Evolutionary conservation across 140 eudicot genomes (phyloP), one percentile per base, ranked within the genome.

Genomic region (Bidens hawaiensis): DNA sequence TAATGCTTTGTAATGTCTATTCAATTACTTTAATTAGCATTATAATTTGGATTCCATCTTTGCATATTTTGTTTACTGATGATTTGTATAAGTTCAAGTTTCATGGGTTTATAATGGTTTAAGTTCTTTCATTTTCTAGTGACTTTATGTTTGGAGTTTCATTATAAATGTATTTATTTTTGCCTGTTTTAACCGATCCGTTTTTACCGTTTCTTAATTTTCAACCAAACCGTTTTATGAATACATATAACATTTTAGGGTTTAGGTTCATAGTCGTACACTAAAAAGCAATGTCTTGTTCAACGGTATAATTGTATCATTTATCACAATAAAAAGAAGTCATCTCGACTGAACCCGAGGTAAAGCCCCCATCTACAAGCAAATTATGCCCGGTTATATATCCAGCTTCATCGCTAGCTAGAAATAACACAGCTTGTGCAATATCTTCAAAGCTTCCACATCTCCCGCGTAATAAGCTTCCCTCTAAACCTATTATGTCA

Each of bases 281-380:
- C 1, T 53, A 54, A 22, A 54, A 15, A 5, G 18, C 22, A n/a
- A 15, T 58, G 12, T 38, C 45, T 38, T 11, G 11, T n/a, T 26
- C 8, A 23, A 60, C 22, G 2, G 2, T n/a, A 13, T 27, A 54
- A 17, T 55, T 34, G 1, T 42, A 41, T 16, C 21, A 68, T 72
- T 59, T 49, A 17, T 57, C 79, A 21, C 52, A 64, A 69, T 85
- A 81, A 34, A 86, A 74, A 50, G 46, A 73, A 61, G 76, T 76
- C 84, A 82, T 77, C 24, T 69, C 59, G 27, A 41, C 60, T 5
- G 38, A 50, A 38, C 79, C 80, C 14, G 78, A 60, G 50, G 98
- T 87, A 72, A 38, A 91, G 2, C 99, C 99, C 31, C 99, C 99
- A 52, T 91, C 99, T 14, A 91, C 58, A 24, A 91, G 82, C 24